A percentile compares a stretch with the other conserved stretches of the same genome.
phyloP scores from a whole-genome alignment of 352 stramenopile genomes.

The Globisporangium megalacanthum region DNA sequence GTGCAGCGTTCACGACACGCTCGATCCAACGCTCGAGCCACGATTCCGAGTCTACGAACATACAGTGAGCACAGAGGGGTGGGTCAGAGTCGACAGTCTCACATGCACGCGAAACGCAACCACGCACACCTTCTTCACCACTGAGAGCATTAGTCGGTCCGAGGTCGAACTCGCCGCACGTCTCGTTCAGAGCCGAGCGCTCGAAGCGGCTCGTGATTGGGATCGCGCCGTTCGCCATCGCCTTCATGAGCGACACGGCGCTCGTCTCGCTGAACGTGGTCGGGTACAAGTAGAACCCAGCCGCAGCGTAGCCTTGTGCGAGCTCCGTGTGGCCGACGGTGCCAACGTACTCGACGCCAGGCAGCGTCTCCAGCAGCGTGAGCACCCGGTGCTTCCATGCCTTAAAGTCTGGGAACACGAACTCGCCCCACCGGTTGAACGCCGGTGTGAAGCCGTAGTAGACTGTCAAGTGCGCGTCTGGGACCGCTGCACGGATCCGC shows the following conservation, averaged over 20 bases:
- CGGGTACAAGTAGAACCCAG: constrained; percentile 89
- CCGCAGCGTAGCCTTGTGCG: constrained; percentile 50
- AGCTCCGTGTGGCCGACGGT: constrained; percentile 80
- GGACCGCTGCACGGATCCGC: constrained; percentile 44
- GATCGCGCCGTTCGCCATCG: constrained; percentile 85
- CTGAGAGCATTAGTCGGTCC: constrained; percentile 31
- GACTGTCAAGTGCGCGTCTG: constrained; percentile 57
- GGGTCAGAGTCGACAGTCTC: background rate
- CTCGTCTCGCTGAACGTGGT: constrained; percentile 88
- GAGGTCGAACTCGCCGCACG: constrained; percentile 63
- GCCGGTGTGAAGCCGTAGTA: constrained; percentile 88
- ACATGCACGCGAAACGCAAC: background rate
- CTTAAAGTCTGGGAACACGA: constrained; percentile 39
- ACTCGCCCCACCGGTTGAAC: constrained; percentile 62
- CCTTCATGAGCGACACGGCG: constrained; percentile 91
- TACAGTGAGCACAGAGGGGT: background rate
- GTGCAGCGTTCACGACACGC: constrained; percentile 36
- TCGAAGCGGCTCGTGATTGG: constrained; percentile 82
- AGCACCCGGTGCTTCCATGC: constrained; percentile 55
- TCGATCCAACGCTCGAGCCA: constrained; percentile 55
- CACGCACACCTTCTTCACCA: background rate
- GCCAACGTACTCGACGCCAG: constrained; percentile 59
- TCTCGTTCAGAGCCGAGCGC: constrained; percentile 62
- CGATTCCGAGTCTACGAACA: background rate
- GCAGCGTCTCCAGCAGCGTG: constrained; percentile 25